A percentile compares a stretch with the other conserved stretches of the same genome.
These are phyloP conservation scores for Thermoascus crustaceus DNA, from an alignment of 2,329 filamentous ascomycete species.

Conservation along the genomic window DNA sequence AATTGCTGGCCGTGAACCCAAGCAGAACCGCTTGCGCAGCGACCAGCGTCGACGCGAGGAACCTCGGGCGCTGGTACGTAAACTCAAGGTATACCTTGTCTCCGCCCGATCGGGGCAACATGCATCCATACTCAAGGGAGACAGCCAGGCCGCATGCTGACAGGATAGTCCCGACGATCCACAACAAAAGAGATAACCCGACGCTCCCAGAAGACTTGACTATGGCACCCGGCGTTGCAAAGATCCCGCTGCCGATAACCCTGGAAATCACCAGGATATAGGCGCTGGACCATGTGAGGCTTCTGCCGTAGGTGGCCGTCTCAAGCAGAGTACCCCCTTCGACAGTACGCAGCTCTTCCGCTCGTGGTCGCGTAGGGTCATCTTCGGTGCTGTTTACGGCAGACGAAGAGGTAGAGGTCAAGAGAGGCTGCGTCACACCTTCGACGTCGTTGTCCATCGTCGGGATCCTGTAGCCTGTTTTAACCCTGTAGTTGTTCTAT, in stretches of 20 bases:
- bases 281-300: conserved; percentile 54
- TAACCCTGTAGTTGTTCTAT: not conserved
- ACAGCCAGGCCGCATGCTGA: conserved; percentile 55
- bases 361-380: not conserved
- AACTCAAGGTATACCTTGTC: conserved; percentile 65
- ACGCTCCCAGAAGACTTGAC: conserved; percentile 58
- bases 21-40: conserved; percentile 56
- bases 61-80: conserved; percentile 54
- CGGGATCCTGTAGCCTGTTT: not conserved
- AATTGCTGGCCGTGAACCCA: conserved; percentile 62
- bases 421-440: conserved; percentile 11
- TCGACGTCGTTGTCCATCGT: conserved; percentile 15
- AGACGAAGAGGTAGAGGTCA: conserved; percentile 4
- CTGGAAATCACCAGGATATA: conserved; percentile 62
- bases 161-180: conserved; percentile 55
- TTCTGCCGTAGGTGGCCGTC: conserved; percentile 50
- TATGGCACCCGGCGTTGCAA: conserved; percentile 62
- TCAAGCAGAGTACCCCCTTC: conserved; percentile 55
- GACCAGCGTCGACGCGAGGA: conserved; percentile 56
- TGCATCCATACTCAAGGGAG: conserved; percentile 60
- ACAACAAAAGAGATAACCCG: conserved; percentile 54
- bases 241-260: conserved; percentile 63
- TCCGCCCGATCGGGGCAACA: conserved; percentile 62
- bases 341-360: conserved; percentile 18
- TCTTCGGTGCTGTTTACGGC: conserved; percentile 1